Conservation (phyloP, 345 rosid species). For the Barbarea vulgaris region DNA sequence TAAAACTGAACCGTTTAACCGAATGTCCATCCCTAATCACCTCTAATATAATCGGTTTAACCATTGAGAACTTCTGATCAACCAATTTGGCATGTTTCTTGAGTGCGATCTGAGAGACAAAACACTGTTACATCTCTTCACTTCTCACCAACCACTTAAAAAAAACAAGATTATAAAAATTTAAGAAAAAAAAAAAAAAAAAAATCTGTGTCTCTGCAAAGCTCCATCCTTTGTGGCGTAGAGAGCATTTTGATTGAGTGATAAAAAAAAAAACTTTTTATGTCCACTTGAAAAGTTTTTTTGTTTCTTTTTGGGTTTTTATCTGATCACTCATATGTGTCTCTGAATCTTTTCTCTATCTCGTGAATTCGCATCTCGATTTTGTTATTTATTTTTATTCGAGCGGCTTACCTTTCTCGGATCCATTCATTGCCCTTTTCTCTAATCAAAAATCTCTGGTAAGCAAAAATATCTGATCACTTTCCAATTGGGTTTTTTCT, state of each 20-base stretch:
- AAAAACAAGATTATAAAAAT: neutral
- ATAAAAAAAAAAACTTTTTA: slow-evolving; percentile 23
- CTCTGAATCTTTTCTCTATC: slow-evolving; percentile 11
- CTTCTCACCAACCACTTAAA: slow-evolving; percentile 29
- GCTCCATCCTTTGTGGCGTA: slow-evolving; percentile 30
- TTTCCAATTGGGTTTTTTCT: neutral
- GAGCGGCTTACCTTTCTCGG: slow-evolving; percentile 25
- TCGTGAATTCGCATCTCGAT: slow-evolving; percentile 19
- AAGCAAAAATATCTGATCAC: slow-evolving; percentile 21
- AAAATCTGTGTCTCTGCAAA: slow-evolving; percentile 12
- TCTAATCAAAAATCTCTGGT: slow-evolving; percentile 27
- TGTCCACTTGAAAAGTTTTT: slow-evolving; percentile 32
- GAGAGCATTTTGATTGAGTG: slow-evolving; percentile 18
- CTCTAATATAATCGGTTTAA: neutral
- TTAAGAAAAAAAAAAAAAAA: neutral
- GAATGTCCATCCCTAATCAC: neutral
- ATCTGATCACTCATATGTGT: slow-evolving; percentile 40
- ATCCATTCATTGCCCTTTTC: slow-evolving; percentile 25
- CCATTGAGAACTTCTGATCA: neutral
- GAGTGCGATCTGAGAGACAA: neutral
- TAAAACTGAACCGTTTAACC: no score
- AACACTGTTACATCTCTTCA: neutral
- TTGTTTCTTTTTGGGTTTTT: slow-evolving; percentile 6
- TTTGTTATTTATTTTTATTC: neutral
- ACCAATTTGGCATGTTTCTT: slow-evolving; percentile 13